Base-by-base conservation (phyloP, 2,329 filamentous ascomycete species). In the Xylaria polymorpha region DNA sequence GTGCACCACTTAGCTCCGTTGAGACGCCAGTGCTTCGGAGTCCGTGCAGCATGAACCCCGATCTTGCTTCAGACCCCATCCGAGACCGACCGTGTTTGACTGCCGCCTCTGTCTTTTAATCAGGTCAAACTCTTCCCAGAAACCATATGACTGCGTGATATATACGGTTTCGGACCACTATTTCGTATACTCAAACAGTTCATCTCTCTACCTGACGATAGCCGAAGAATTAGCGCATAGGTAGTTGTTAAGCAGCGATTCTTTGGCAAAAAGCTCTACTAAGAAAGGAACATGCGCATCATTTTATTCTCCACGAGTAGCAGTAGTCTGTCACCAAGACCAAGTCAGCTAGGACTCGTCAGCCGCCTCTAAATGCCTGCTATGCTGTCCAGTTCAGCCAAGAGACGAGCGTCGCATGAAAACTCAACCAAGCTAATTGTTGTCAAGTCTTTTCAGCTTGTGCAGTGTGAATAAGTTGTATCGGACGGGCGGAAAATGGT, bases 1-100 rank as follows among this genome's bases (percentile, higher is more conserved):
- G 51, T 59, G n/a, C 55, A 55, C 22, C 39, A 43, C 51, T 39
- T 56, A 46, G 44, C 67, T 58, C 51, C 9, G 59, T 60, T 57
- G 55, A 57, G 61, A 48, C 56, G 15, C 20, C 51, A 51, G 55
- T 46, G 39, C 35, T 57, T 56, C 64, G 59, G 67, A 63, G 46
- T 63, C 64, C 67, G 55, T 51, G 44, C 57, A 57, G 56, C 64
- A 56, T 62, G 48, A 61, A 44, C 64, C 60, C 35, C 56, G 48
- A 63, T 51, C 63, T 43, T 63, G 48, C 67, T 56, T 57, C 53
- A 64, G 58, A 62, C 53, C 51, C 32, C 67, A 73, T 73, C 68
- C 73, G 74, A 75, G 74, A 76, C 74, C 58, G 64, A 66, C 61
- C 64, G 70, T 59, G 74, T 74, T 76, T 76, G 73, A 71, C 63